Evolutionary conservation across 352 stramenopile genomes (phyloP).

Genomic region (Phytopythium oedochilum): DNA sequence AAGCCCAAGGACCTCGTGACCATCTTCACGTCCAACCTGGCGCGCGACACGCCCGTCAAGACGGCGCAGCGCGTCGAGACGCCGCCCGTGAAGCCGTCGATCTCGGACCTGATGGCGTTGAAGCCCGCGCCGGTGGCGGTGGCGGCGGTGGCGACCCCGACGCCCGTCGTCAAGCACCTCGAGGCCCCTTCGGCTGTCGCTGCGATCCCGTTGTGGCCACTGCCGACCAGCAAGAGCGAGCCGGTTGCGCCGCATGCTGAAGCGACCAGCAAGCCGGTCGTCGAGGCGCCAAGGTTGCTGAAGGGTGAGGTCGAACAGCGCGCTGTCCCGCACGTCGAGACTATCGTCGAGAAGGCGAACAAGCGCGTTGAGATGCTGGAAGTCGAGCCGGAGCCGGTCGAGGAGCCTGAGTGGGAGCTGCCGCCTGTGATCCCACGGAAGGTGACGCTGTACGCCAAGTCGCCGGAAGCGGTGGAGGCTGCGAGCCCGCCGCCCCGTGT

Average conservation of each 20-base stretch:
- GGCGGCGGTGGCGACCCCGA: neutral
- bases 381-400: neutral
- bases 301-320: neutral
- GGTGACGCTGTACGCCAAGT: constrained; percentile 24
- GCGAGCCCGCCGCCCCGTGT: neutral
- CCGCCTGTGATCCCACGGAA: constrained; percentile 15
- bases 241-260: neutral
- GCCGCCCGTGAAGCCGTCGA: constrained; percentile 13
- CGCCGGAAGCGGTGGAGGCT: neutral
- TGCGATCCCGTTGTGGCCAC: neutral
- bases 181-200: neutral
- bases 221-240: neutral
- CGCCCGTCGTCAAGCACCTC: constrained; percentile 7
- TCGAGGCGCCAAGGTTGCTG: neutral
- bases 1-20: constrained; percentile 9
- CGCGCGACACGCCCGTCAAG: constrained; percentile 7
- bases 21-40: constrained; percentile 7
- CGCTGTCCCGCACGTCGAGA: neutral
- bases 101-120: constrained; percentile 14
- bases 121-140: constrained; percentile 7
- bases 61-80: constrained; percentile 8
- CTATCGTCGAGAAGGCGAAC: neutral
- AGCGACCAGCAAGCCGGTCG: neutral
- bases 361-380: neutral
- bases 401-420: constrained; percentile 9